Evolutionary conservation across 1,284 basidiomycete genomes (phyloP).

Genomic region (Violaceomyces palustris): DNA sequence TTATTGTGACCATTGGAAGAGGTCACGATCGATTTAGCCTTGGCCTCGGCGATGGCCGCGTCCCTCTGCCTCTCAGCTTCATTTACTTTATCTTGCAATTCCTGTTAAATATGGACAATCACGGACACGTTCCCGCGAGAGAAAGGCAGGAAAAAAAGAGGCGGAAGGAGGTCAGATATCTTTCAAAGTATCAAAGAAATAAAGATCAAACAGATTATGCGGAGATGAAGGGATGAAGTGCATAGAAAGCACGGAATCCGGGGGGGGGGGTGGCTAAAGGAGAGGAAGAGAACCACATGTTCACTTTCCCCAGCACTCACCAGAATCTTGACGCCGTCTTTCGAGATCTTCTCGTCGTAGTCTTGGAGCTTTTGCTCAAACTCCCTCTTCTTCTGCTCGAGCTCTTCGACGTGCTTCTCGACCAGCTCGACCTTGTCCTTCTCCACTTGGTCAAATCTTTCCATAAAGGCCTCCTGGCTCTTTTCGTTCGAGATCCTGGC

Average conservation of each 20-base stretch:
- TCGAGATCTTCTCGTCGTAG: slow-evolving; percentile 15
- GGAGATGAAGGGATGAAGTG: no score
- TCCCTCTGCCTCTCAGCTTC: slow-evolving; percentile 29
- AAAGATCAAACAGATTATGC: no score
- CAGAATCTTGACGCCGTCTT: slow-evolving; percentile 24
- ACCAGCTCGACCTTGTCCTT: slow-evolving; percentile 16
- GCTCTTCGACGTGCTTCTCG: slow-evolving; percentile 28
- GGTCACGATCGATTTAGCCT: slow-evolving; percentile 2
- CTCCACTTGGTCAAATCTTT: slow-evolving; percentile 24
- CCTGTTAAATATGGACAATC: no score
- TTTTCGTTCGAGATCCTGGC: slow-evolving; percentile 19
- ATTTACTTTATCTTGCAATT: slow-evolving; percentile 30
- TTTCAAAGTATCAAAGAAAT: no score
- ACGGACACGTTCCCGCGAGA: no score
- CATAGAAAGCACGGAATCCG: no score
- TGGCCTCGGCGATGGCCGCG: slow-evolving; percentile 12
- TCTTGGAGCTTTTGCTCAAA: slow-evolving; percentile 18
- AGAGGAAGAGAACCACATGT: no score
- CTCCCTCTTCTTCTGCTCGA: slow-evolving; percentile 7
- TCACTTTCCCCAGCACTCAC: slow-evolving; percentile 1
- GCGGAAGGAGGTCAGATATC: no score
- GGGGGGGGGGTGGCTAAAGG: no score
- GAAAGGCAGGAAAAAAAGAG: no score
- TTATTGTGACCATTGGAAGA: background rate
- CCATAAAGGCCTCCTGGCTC: slow-evolving; percentile 25